phyloP scores from a whole-genome alignment of 208 protist genomes.

The Wallacemonas sp. region DNA sequence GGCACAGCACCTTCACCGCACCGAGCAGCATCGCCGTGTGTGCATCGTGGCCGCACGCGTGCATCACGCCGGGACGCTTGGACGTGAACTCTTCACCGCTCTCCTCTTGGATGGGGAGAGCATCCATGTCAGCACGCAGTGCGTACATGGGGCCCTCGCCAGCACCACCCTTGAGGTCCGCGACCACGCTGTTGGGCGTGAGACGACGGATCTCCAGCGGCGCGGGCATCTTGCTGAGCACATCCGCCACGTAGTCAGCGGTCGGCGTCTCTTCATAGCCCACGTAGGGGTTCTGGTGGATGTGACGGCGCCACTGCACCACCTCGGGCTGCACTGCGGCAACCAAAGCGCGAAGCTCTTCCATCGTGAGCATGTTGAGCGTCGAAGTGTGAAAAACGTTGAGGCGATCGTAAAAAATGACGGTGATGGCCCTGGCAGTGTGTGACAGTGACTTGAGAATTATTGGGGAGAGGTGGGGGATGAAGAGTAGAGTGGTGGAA shows the following conservation, averaged over 20 bases:
- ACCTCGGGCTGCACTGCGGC: constrained; percentile 35
- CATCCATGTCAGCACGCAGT: constrained; percentile 55
- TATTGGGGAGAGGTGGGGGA: too few species aligned
- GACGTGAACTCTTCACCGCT: constrained; percentile 47
- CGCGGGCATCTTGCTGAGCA: constrained; percentile 36
- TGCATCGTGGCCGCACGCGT: constrained; percentile 51
- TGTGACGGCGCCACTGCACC: constrained; percentile 62
- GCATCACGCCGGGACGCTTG: constrained; percentile 46
- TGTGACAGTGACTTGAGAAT: too few species aligned
- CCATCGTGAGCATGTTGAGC: too few species aligned
- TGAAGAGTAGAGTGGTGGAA: too few species aligned
- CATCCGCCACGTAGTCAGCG: constrained; percentile 46
- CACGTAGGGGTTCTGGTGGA: constrained; percentile 52
- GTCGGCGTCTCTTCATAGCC: constrained; percentile 48
- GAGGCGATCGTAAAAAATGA: too few species aligned
- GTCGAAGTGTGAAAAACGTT: too few species aligned
- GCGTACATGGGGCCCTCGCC: constrained; percentile 49
- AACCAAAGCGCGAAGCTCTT: too few species aligned
- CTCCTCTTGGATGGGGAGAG: constrained; percentile 46
- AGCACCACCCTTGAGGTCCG: constrained; percentile 45
- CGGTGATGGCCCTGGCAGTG: too few species aligned
- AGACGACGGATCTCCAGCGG: constrained; percentile 47
- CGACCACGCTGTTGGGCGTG: constrained; percentile 47
- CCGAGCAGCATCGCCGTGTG: constrained; percentile 57
- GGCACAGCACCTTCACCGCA: constrained; percentile 55